Evolutionary conservation across 108 stramenopile species (phyloP).

Genomic region (Aurantiochytrium sp.): DNA sequence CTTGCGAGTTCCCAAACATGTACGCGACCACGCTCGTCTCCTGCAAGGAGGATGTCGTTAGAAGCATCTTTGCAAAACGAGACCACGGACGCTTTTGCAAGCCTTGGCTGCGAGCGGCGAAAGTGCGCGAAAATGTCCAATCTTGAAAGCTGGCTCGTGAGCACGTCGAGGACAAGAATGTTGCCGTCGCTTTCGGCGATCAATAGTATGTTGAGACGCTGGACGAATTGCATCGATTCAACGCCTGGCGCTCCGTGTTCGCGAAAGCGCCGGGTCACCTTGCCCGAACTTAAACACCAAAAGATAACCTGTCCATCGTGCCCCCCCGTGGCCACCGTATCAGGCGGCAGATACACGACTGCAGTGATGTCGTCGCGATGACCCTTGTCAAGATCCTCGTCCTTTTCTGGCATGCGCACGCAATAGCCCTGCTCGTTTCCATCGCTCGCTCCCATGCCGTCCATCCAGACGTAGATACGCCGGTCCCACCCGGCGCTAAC

Average conservation of each 20-base stretch:
- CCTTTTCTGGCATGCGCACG: background rate
- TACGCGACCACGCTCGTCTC: background rate
- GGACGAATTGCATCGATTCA: conserved; percentile 11
- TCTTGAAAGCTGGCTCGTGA: background rate
- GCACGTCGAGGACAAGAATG: background rate
- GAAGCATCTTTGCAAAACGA: background rate
- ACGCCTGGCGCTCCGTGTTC: background rate
- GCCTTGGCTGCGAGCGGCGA: background rate
- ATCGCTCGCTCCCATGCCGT: conserved; percentile 6
- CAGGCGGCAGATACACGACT: conserved; percentile 22
- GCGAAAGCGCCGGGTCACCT: background rate
- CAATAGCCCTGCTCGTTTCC: background rate
- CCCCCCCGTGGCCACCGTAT: conserved; percentile 34
- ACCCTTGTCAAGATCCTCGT: background rate
- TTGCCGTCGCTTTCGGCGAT: conserved; percentile 9
- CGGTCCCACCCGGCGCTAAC: conserved; percentile 38
- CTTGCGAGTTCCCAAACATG: background rate
- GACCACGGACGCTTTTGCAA: background rate
- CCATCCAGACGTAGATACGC: conserved; percentile 25
- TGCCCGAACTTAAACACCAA: conserved; percentile 30
- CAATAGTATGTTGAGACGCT: background rate
- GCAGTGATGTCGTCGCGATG: conserved; percentile 32
- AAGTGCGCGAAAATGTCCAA: background rate
- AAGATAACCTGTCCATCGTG: conserved; percentile 35
- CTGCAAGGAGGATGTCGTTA: background rate